Evolutionary conservation across 1,284 basidiomycete species (phyloP).

Genomic region (Athelia psychrophila): DNA sequence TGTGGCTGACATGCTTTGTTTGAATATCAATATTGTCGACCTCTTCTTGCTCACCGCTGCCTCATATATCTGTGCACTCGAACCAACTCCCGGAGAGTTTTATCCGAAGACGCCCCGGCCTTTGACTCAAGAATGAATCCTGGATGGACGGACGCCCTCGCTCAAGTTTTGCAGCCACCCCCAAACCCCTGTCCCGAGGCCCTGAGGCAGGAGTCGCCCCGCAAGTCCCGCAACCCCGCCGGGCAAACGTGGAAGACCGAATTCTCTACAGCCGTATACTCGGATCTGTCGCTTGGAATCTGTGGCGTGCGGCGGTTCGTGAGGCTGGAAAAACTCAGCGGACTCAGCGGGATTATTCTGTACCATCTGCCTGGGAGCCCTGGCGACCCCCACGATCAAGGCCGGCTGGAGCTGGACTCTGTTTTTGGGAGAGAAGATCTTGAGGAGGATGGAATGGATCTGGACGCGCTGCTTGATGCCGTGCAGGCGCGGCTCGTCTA

Average conservation of each 20-base stretch:
- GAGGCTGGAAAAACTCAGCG: constrained; percentile 22
- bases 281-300: background rate
- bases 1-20: too few relatives aligned
- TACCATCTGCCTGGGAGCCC: constrained; percentile 19
- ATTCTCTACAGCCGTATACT: background rate
- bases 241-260: background rate
- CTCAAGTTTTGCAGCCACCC: constrained; percentile 1
- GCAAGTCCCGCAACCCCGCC: background rate
- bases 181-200: background rate
- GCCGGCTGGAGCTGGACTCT: too few relatives aligned
- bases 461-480: constrained; percentile 23
- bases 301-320: constrained; percentile 18
- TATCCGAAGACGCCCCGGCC: too few relatives aligned
- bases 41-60: too few relatives aligned
- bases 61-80: too few relatives aligned
- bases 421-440: constrained; percentile 21
- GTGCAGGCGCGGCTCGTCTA: constrained; percentile 22
- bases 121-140: background rate
- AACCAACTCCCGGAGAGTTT: too few relatives aligned
- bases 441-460: constrained; percentile 16
- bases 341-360: constrained; percentile 26
- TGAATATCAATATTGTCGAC: too few relatives aligned
- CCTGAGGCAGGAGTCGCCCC: background rate
- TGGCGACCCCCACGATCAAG: background rate
- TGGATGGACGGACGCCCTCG: background rate